Base-by-base conservation (phyloP, 306 rosid genomes). In the Malus sieversii region DNA sequence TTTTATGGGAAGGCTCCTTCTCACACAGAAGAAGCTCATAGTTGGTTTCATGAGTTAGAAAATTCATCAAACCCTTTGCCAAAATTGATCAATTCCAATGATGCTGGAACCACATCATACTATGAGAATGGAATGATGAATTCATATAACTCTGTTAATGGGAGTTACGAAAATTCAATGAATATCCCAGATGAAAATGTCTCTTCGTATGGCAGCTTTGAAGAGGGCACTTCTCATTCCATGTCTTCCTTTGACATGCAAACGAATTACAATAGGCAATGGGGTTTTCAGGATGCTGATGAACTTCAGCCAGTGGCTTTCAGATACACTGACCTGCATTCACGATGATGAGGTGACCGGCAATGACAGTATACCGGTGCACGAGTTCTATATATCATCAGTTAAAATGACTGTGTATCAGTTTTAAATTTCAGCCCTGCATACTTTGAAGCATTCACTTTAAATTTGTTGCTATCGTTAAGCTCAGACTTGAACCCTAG, bases 231-330 rank as follows among this genome's bases (percentile, higher is more conserved):
- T 51, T 81, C 79, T 72, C 48, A 38, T 35, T 84, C 96, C 59
- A 84, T 87, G 83, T 86, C 84, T 53, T 80, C 91, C 70, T 79
- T 84, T 73, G 92, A 88, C 70, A 75, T 79, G 88, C 88, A 86
- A 75, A 80, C 80, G 62, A 84, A 79, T 77, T 19, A 35, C 48
- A 69, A 42, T 66, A 84, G 76, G 80, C 86, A 81, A 52, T 83
- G 96, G 94, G 82, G 66, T 25, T 90, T 82, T 80, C 84, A 83
- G 70, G 87, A 82, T 42, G 78, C 75, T 13, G 89, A 88, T 67
- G 97, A 95, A 10, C 90, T 90, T 44, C 91, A 86, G 73, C 89
- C 93, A 3, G 75, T 86, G 76, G 88, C 96, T 82, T 95, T 92
- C 82, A 88, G 96, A 72, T 87, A 88, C 55, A 60, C 72, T 66